Evolutionary conservation across 352 stramenopile genomes (phyloP).

Genomic region (Globisporangium splendens): DNA sequence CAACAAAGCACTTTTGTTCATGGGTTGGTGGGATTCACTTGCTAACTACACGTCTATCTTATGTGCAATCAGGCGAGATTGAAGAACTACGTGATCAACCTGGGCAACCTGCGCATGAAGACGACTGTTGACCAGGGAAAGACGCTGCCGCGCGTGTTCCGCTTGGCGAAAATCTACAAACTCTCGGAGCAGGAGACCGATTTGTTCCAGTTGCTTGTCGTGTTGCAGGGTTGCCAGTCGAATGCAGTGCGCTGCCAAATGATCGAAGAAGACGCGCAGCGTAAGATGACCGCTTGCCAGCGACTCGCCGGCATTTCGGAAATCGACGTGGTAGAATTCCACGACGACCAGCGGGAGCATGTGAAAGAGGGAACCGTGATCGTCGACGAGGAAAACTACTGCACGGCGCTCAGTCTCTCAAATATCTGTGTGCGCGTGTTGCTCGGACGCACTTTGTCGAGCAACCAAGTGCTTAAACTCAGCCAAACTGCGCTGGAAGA

Average conservation of each 20-base stretch:
- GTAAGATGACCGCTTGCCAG: slow-evolving; percentile 72
- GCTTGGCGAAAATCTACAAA: slow-evolving; percentile 74
- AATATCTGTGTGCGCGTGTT: slow-evolving; percentile 82
- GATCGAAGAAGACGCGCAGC: slow-evolving; percentile 78
- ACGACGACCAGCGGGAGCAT: slow-evolving; percentile 80
- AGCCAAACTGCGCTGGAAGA: slow-evolving; percentile 83
- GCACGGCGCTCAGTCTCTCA: slow-evolving; percentile 66
- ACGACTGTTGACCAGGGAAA: slow-evolving; percentile 33
- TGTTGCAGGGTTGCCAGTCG: slow-evolving; percentile 82
- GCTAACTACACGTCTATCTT: not conserved
- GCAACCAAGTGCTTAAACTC: slow-evolving; percentile 81
- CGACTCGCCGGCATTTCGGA: slow-evolving; percentile 78
- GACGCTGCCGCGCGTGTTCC: slow-evolving; percentile 57
- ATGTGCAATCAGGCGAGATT: slow-evolving; percentile 21
- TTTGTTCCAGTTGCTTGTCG: slow-evolving; percentile 77
- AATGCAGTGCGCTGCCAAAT: slow-evolving; percentile 83
- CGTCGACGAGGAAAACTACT: slow-evolving; percentile 82
- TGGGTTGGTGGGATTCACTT: not conserved
- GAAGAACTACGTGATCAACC: slow-evolving; percentile 54
- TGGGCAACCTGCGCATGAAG: slow-evolving; percentile 51
- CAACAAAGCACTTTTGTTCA: not conserved
- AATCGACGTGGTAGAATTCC: slow-evolving; percentile 82
- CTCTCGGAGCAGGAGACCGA: slow-evolving; percentile 68
- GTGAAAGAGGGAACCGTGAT: slow-evolving; percentile 87
- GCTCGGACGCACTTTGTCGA: slow-evolving; percentile 67